phyloP scores from a whole-genome alignment of 2,329 filamentous ascomycete species.

The Sporothrix mexicana region DNA sequence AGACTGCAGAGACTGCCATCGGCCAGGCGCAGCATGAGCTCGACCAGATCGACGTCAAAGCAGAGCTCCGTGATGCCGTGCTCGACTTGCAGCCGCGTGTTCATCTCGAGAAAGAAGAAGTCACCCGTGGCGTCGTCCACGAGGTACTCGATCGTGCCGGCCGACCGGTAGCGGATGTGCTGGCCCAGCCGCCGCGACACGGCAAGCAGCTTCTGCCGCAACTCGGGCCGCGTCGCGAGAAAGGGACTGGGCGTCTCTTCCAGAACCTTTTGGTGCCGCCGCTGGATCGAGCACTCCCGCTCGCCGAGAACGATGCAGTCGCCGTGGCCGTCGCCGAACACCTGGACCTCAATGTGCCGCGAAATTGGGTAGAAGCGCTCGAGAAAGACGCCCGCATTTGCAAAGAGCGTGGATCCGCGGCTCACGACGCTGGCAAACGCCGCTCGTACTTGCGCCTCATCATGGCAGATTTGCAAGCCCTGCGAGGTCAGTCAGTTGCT shows the following conservation, averaged over 20 bases:
- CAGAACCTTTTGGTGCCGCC: slow-evolving; percentile 72
- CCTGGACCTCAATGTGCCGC: slow-evolving; percentile 71
- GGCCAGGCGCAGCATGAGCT: slow-evolving; percentile 51
- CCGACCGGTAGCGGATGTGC: slow-evolving; percentile 43
- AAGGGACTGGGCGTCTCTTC: slow-evolving; percentile 73
- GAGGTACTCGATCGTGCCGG: slow-evolving; percentile 67
- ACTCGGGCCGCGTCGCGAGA: slow-evolving; percentile 45
- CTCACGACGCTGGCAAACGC: slow-evolving; percentile 49
- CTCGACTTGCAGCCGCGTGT: slow-evolving; percentile 87
- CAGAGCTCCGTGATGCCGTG: slow-evolving; percentile 81
- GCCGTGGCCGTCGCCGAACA: slow-evolving; percentile 67
- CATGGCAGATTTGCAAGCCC: too few species aligned
- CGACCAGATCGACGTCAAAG: slow-evolving; percentile 74
- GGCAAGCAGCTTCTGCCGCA: slow-evolving; percentile 42
- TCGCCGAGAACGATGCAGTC: slow-evolving; percentile 66
- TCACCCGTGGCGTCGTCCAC: slow-evolving; percentile 79
- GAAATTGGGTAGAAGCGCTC: slow-evolving; percentile 66
- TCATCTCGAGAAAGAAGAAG: slow-evolving; percentile 83
- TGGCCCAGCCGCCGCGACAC: slow-evolving; percentile 37
- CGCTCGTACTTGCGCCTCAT: too few species aligned
- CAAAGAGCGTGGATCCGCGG: slow-evolving; percentile 63
- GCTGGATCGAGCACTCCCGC: slow-evolving; percentile 70
- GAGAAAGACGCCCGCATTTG: slow-evolving; percentile 66
- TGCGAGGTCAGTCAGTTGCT: too few species aligned
- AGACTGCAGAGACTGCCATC: neutral